Base-by-base conservation (phyloP, 2,329 filamentous ascomycete genomes). In the Fusarium agapanthi region DNA sequence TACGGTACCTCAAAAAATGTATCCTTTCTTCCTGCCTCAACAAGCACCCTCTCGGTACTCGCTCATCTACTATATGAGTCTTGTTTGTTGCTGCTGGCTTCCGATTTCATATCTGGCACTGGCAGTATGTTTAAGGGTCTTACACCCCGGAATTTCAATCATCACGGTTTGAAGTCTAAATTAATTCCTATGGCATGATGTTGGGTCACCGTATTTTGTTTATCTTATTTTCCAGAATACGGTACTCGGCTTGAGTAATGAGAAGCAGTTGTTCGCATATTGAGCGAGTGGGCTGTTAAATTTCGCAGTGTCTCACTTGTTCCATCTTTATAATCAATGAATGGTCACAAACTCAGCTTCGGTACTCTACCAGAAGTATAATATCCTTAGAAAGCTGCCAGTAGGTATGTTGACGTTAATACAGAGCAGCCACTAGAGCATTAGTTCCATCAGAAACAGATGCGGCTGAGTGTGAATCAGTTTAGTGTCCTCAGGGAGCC, bases 381-480 rank as follows among this genome's bases (percentile, higher is more conserved):
- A 38, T 44, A 53, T 63, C 57, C 64, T 53, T 58, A 37, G 18
- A 30, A 43, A 28, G 32, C 28, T 60, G 26, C 13, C 9, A 28
- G 26, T 15, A 22, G 44, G 44, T 45, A 37, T 26, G 44, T 30
- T 58, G 20, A 60, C 45, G 28, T 53, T 28, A 26, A 47, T 38
- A 32, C n/a, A 40, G 28, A 45, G 34, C 38, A 44, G 59, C 50
- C 59, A 30, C 59, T 65, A 56, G 37, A 44, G 14, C 30, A 18
- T 43, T 58, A 58, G 59, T 32, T 45, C 20, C 26, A 28, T 26
- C 69, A 47, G 61, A n/a, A 70, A 26, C 71, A 62, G 61, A 24
- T 73, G 71, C 66, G 69, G 71, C 69, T 72, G 61, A 66, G 45
- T 18, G 45, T 45, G 55, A 38, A 41, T 45, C 65, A 43, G 54